Evolutionary conservation across 768 basidiomycete genomes (phyloP), one percentile per base, ranked within the genome.

Genomic region (Cystobasidium tubakii): DNA sequence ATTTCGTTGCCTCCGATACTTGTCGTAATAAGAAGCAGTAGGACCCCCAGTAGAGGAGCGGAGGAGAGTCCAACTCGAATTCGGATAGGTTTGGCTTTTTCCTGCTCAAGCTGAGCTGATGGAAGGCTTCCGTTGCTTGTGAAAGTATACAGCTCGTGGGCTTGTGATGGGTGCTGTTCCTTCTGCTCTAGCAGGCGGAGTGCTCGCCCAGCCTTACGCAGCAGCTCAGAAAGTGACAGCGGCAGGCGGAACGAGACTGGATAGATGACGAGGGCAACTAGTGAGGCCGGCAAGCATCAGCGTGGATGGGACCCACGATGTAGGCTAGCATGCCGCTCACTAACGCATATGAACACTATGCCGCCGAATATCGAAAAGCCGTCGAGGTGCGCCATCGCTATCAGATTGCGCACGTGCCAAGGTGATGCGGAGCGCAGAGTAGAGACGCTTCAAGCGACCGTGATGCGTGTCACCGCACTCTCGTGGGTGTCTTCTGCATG

Each of bases 1-100:
- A 95, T 85, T 12, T 85, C 86, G 0, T 75, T 33, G 0, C 83
- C 82, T 31, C 80, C 78, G 23, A 84, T 84, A 62, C 80, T 81
- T 13, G 80, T 81, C 1, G 79, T 81, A 0, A 81, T 81, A 13
- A 84, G 80, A 0, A 85, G 78, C 31, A 84, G 62, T 9, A 84
- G 75, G 0, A 83, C 83, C 0, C 82, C 83, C n/a, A 82, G 77
- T 13, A 83, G 78, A 15, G 84, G 84, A 0, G 82, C 83, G 1
- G 82, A 46, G 76, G 75, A 23, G 81, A 77, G 19, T 76, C 81
- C 43, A 80, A 79, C 13, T 76, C 75, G 75, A 64, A 77, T 64
- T 0, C 65, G 72, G 50, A 78, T 13, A 15, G 17, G 25, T 25
- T 78, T 53, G 23, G 66, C 72, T 33, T 60, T 57, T 27, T 46